Percentiles rank a stretch among this genome's conserved stretches.
Evolutionary conservation across 352 stramenopile species (phyloP).

Genomic region (Phytopythium helicoides): DNA sequence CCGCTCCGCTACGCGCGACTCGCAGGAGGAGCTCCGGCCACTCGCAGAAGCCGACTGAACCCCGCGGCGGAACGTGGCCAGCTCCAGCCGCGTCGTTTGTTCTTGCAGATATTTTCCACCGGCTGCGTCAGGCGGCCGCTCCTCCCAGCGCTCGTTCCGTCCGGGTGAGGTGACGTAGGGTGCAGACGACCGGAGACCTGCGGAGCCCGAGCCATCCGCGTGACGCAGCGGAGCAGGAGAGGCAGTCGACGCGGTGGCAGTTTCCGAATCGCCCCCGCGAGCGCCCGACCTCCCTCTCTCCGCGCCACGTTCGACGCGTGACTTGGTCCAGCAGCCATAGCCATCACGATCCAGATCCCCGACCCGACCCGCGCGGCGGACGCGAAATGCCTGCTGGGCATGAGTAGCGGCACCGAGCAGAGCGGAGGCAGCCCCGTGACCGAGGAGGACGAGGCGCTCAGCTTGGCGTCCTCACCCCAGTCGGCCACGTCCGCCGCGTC

Average conservation of each 20-base stretch:
- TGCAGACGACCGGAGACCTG: neutral
- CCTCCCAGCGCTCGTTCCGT: neutral
- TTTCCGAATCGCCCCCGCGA: conserved; percentile 4
- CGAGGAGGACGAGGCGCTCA: conserved; percentile 31
- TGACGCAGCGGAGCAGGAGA: no score
- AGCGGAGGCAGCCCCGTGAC: conserved; percentile 55
- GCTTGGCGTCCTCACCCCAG: conserved; percentile 23
- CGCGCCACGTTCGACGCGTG: no score
- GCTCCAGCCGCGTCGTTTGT: no score
- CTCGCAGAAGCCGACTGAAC: conserved; percentile 11
- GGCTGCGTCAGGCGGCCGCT: no score
- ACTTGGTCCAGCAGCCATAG: conserved; percentile 5
- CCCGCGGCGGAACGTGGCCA: no score
- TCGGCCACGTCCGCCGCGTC: conserved; percentile 27
- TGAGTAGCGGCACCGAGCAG: conserved; percentile 38
- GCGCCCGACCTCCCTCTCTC: neutral
- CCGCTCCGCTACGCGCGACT: no score
- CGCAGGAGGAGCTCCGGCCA: neutral
- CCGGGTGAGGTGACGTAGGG: neutral
- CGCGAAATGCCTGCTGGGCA: conserved; percentile 25
- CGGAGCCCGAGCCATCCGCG: neutral
- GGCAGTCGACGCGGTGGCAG: neutral
- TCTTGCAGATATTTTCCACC: neutral
- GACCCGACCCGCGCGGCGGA: neutral
- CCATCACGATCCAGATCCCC: conserved; percentile 8